Evolutionary conservation across 805 yeast genomes (phyloP).

Genomic region (Jamesozyma lodderae): DNA sequence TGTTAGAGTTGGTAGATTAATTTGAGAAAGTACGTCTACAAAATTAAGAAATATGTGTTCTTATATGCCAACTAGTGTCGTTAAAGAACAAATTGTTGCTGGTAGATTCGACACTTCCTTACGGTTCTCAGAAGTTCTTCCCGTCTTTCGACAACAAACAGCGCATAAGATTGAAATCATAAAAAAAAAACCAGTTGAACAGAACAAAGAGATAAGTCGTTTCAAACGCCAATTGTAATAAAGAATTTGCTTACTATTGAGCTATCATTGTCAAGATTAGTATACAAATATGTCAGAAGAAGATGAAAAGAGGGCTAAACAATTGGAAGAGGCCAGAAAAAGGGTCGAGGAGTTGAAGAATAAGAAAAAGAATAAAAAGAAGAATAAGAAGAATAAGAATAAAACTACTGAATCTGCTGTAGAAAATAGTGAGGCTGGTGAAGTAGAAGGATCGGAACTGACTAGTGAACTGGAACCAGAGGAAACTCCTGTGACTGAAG

Average conservation of each 20-base stretch:
- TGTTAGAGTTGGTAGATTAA: neutral
- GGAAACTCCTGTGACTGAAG: slow-evolving; percentile 5
- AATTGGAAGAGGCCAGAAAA: slow-evolving; percentile 66
- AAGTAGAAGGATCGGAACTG: slow-evolving; percentile 5
- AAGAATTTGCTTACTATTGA: no score
- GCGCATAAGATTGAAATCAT: no score
- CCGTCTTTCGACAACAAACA: no score
- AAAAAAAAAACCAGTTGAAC: no score
- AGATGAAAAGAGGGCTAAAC: slow-evolving; percentile 42
- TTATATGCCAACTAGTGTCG: no score
- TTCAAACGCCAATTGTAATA: no score
- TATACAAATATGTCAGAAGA: slow-evolving; percentile 19
- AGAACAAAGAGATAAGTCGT: no score
- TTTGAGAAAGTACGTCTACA: neutral
- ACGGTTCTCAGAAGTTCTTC: no score
- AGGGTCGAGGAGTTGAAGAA: slow-evolving; percentile 63
- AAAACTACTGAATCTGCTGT: slow-evolving; percentile 7
- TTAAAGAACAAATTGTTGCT: no score
- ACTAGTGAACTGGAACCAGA: slow-evolving; percentile 2
- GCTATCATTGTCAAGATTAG: no score
- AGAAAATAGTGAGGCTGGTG: neutral
- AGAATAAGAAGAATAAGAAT: slow-evolving; percentile 29
- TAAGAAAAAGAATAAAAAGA: slow-evolving; percentile 42
- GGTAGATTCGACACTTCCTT: no score
- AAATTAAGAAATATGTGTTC: no score